These are phyloP conservation scores for Musa acuminata DNA, from an alignment of 176 grass and related monocot genomes.

Conservation along the genomic window DNA sequence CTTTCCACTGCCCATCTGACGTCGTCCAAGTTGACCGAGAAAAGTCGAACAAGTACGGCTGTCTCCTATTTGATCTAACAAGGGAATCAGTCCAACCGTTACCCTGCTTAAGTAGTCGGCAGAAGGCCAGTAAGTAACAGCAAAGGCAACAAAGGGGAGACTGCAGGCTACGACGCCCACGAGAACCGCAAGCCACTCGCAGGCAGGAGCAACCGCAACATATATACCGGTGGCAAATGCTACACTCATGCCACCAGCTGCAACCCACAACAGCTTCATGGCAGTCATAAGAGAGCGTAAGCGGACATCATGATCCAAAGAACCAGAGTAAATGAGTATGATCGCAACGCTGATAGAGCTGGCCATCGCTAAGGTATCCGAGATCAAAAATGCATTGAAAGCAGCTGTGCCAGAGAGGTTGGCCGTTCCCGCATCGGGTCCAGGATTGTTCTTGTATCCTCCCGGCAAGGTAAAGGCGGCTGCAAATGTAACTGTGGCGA, in stretches of 20 bases:
- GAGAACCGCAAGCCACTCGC: not conserved
- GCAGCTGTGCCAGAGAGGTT: not conserved
- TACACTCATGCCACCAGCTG: not conserved
- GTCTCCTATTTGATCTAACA: not conserved
- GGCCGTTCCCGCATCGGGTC: not conserved
- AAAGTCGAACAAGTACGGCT: not conserved
- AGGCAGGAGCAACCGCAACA: not conserved
- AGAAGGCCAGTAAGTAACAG: not conserved
- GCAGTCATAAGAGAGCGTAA: not conserved
- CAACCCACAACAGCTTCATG: not conserved
- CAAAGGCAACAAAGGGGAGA: not conserved
- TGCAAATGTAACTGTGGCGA: constrained; percentile 5
- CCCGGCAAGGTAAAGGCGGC: not conserved
- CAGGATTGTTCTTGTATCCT: not conserved
- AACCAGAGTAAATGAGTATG: not conserved
- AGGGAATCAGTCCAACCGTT: not conserved
- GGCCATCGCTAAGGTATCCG: constrained; percentile 5
- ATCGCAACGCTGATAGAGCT: constrained; percentile 3
- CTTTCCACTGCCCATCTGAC: too few species aligned
- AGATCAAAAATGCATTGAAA: not conserved
- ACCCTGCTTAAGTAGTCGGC: not conserved
- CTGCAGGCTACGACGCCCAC: not conserved
- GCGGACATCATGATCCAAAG: not conserved
- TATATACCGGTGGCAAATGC: constrained; percentile 2
- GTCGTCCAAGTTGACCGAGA: too few species aligned